Base-by-base conservation (phyloP, 192 early-diverging fungal genomes). In the Phycomyces nitens region DNA sequence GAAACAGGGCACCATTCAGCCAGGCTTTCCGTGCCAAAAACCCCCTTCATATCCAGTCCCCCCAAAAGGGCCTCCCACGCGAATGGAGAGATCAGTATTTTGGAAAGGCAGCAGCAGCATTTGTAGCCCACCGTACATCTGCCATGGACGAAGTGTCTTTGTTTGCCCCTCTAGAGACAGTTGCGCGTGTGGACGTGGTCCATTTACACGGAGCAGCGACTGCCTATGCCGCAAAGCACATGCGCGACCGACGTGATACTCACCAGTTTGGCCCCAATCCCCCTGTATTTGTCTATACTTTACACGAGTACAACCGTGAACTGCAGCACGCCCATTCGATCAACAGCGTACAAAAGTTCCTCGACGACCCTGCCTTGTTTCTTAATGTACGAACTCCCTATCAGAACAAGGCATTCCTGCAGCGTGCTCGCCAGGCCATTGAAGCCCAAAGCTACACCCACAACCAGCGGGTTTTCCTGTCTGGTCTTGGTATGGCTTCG, bases 31-130 rank as follows among this genome's bases (percentile, higher is more conserved):
- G 72, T 23, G 65, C 53, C 22, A 65, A 62, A 20, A 71, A 55
- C n/a, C 38, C 53, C 7, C 57, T 73, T 16, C 65, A 82, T 9
- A 84, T 84, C 23, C 75, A 84, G 52, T 71, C 55, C 18, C 70
- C 73, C 11, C 75, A 77, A 18, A 52, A 56, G 20, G 73, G 71
- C 16, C 65, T 84, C 10, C 79, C 80, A 3, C 66, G 65, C 24
- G 83, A 84, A 57, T 84, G 83, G 80, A 75, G 73, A 54, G 81
- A 84, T 65, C 77, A 79, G 9, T 84, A 74, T 55, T 84, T 84
- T 68, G 74, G 74, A 34, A 84, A 84, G 60, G 83, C 80, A 1
- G 80, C 70, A 0, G 80, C 83, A 1, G 67, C 71, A 4, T 80
- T 84, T 55, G 65, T 84, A n/a, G 68, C 79, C 26, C 69, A 79